A percentile compares a stretch with the other conserved stretches of the same genome.
These are phyloP conservation scores for Anaeramoeba flamelloides DNA, from an alignment of 78 protist genomes.

Conservation along the genomic window DNA sequence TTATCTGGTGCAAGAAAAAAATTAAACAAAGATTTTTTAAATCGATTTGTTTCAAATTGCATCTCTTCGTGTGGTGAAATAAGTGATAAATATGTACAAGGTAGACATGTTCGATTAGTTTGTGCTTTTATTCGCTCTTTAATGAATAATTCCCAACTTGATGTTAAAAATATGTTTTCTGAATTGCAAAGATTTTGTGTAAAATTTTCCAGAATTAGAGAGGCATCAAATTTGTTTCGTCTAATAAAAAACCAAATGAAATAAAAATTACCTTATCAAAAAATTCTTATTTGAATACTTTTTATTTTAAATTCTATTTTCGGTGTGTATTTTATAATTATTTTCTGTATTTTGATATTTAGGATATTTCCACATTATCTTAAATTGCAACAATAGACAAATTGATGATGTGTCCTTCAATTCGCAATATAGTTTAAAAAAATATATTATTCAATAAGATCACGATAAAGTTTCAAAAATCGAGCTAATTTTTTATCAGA, in stretches of 20 bases:
- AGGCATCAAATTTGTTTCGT: constrained; percentile 28
- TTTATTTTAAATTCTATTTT: no score
- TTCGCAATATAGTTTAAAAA: no score
- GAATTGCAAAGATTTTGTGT: constrained; percentile 52
- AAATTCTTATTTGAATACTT: no score
- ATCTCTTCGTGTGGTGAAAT: constrained; percentile 46
- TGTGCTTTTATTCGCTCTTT: constrained; percentile 68
- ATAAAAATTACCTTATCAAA: no score
- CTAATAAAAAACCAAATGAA: constrained; percentile 22
- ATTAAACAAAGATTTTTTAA: constrained; percentile 57
- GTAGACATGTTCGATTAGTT: constrained; percentile 58
- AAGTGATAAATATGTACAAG: constrained; percentile 47
- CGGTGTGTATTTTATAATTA: no score
- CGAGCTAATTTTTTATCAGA: no score
- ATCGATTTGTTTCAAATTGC: constrained; percentile 65
- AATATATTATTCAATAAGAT: no score
- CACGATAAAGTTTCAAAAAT: no score
- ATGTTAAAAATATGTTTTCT: constrained; percentile 33
- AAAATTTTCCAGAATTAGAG: constrained; percentile 27
- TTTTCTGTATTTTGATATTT: no score
- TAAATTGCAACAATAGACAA: no score
- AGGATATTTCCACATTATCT: no score
- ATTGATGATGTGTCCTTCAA: no score
- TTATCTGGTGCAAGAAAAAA: constrained; percentile 62
- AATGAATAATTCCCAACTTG: constrained; percentile 57